These are phyloP conservation scores for Claviceps capensis DNA, from an alignment of 2,329 filamentous ascomycete species.

Conservation along the genomic window DNA sequence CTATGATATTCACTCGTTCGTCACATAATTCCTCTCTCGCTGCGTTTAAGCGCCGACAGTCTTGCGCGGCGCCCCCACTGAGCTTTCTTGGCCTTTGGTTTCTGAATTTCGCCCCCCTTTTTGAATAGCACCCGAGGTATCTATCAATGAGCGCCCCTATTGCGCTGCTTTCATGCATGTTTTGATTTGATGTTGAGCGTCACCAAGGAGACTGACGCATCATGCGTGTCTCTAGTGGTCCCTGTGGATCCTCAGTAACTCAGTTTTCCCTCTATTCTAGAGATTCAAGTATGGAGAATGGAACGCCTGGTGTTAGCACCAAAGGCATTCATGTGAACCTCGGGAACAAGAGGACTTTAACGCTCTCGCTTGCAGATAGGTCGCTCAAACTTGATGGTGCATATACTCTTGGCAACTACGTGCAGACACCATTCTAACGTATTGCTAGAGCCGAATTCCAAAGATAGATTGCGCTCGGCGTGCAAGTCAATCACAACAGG, in stretches of 20 bases:
- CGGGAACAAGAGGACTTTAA: constrained; percentile 18
- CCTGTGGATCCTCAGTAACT: neutral
- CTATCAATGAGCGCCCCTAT: no score
- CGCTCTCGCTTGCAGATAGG: constrained; percentile 13
- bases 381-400: constrained; percentile 22
- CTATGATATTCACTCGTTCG: no score
- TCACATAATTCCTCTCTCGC: no score
- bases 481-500: constrained; percentile 6
- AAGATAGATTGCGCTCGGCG: constrained; percentile 3
- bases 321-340: constrained; percentile 17
- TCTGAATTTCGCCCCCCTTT: no score
- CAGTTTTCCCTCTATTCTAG: neutral
- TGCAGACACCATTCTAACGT: neutral
- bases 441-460: constrained; percentile 2
- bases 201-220: neutral
- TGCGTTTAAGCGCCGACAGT: no score
- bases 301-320: neutral
- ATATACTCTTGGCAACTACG: constrained; percentile 1
- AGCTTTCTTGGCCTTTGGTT: no score
- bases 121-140: no score
- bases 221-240: neutral
- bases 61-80: no score
- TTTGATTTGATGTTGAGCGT: neutral
- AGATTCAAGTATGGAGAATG: constrained; percentile 9
- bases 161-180: no score